phyloP scores from a whole-genome alignment of 2,329 filamentous ascomycete genomes.

The Beauveria varroae region DNA sequence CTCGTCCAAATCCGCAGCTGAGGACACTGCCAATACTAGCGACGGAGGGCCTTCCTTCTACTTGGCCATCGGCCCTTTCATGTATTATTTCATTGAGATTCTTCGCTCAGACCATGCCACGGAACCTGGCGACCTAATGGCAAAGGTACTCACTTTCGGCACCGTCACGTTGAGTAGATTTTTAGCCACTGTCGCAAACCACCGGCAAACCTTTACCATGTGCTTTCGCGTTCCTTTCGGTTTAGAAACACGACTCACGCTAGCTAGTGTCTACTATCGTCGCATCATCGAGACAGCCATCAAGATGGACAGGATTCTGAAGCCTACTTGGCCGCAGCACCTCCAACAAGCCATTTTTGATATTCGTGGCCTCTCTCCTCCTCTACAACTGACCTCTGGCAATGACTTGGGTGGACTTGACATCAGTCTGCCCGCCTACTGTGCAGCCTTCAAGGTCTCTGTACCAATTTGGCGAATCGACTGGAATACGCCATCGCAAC shows the following conservation, averaged over 20 bases:
- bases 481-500: slow-evolving; percentile 34
- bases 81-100: slow-evolving; percentile 45
- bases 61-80: slow-evolving; percentile 45
- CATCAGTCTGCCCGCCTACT: slow-evolving; percentile 47
- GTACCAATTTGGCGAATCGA: slow-evolving; percentile 45
- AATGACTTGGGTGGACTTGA: slow-evolving; percentile 49
- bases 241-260: slow-evolving; percentile 37
- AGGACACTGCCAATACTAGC: slow-evolving; percentile 37
- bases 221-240: slow-evolving; percentile 42
- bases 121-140: slow-evolving; percentile 37
- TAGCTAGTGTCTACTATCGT: slow-evolving; percentile 47
- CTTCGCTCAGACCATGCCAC: slow-evolving; percentile 35
- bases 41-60: slow-evolving; percentile 46
- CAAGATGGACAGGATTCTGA: slow-evolving; percentile 46
- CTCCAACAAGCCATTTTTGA: slow-evolving; percentile 47
- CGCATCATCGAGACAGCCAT: slow-evolving; percentile 47
- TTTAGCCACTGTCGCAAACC: slow-evolving; percentile 40
- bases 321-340: slow-evolving; percentile 50
- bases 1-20: slow-evolving; percentile 32
- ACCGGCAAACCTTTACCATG: slow-evolving; percentile 50
- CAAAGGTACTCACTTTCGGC: slow-evolving; percentile 43
- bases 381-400: slow-evolving; percentile 45
- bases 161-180: slow-evolving; percentile 45
- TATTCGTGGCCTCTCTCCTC: slow-evolving; percentile 43
- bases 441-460: slow-evolving; percentile 42